These are phyloP conservation scores for Daldinia vernicosa DNA, from an alignment of 495 filamentous ascomycete genomes.

Conservation along the genomic window DNA sequence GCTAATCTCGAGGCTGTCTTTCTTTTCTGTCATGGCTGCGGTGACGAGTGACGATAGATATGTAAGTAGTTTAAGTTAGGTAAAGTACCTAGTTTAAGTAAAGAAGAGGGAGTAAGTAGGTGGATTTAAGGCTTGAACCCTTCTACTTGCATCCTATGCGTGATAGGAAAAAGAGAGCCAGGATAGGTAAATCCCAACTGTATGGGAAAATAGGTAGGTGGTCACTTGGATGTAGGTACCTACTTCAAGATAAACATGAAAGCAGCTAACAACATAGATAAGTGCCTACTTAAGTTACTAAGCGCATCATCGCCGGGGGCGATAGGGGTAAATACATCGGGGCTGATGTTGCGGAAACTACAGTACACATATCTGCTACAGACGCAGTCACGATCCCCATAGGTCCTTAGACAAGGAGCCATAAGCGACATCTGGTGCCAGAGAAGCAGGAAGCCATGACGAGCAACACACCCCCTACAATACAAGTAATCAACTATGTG, in stretches of 20 bases:
- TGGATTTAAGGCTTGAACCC: neutral
- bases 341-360: neutral
- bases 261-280: neutral
- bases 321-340: neutral
- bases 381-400: neutral
- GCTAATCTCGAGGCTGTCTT: neutral
- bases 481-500: constrained; percentile 5
- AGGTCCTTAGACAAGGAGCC: neutral
- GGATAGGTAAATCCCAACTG: neutral
- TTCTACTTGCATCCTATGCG: neutral
- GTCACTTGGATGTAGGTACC: neutral
- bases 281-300: neutral
- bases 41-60: neutral
- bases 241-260: constrained; percentile 1
- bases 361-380: neutral
- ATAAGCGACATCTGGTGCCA: neutral
- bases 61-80: neutral
- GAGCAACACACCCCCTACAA: constrained; percentile 4
- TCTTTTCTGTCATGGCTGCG: neutral
- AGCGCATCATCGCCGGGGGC: neutral
- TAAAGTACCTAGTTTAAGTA: neutral
- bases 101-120: neutral
- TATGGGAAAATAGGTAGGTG: neutral
- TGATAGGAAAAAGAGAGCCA: neutral
- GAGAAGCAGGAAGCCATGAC: neutral